phyloP scores from a whole-genome alignment of 345 rosid genomes.

The Eucalyptus camaldulensis region DNA sequence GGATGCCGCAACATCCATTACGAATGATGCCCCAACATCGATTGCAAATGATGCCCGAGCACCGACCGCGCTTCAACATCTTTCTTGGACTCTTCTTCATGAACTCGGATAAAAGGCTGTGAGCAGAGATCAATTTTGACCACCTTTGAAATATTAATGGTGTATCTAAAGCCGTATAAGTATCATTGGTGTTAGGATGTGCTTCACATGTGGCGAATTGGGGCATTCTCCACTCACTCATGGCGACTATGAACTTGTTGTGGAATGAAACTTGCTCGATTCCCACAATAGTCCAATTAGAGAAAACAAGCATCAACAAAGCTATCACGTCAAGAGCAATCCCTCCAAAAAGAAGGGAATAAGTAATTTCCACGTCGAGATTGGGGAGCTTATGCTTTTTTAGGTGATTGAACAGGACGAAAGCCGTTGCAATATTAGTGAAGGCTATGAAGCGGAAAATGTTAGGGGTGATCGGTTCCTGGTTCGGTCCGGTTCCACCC shows the following conservation, averaged over 20 bases:
- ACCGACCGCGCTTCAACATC: too few species aligned
- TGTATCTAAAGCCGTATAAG: too few species aligned
- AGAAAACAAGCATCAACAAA: not conserved
- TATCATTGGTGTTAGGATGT: too few species aligned
- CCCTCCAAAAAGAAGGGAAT: not conserved
- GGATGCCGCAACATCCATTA: accelerated
- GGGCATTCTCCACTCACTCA: accelerated
- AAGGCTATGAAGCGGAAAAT: not conserved
- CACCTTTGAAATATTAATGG: too few species aligned
- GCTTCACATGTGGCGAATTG: accelerated
- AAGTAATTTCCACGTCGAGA: not conserved
- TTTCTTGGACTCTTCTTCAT: too few species aligned
- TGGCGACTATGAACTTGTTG: accelerated
- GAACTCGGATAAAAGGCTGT: too few species aligned
- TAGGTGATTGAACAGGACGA: not conserved
- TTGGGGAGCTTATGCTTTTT: accelerated
- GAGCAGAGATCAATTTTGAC: too few species aligned
- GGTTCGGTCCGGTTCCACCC: too few species aligned
- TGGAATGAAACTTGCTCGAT: not conserved
- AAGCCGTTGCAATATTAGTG: not conserved
- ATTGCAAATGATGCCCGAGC: too few species aligned
- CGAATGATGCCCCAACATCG: too few species aligned
- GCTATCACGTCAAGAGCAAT: not conserved
- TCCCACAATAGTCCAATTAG: not conserved
- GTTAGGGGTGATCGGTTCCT: too few species aligned